phyloP scores from a whole-genome alignment of 2,329 filamentous ascomycete genomes.

The Xylaria sp. region DNA sequence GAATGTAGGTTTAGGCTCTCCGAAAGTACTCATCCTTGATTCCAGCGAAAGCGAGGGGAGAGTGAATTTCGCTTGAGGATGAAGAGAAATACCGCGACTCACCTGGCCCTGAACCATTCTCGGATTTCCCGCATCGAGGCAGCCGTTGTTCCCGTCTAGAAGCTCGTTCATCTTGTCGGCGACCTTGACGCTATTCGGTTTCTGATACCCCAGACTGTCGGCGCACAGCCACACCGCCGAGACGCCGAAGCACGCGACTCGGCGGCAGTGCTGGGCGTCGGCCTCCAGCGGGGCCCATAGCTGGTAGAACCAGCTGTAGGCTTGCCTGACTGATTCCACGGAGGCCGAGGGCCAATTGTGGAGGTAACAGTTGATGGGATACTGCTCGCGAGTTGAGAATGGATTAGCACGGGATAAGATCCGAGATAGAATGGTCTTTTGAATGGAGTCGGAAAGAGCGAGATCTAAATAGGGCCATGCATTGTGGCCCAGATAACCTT shows the following conservation, averaged over 20 bases:
- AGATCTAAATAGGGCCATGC: background rate
- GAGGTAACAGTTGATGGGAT: slow-evolving; percentile 35
- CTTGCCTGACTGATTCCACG: slow-evolving; percentile 32
- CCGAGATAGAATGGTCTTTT: background rate
- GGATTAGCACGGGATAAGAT: background rate
- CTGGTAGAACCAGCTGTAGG: slow-evolving; percentile 35
- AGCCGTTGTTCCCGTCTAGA: slow-evolving; percentile 31
- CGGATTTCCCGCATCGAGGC: slow-evolving; percentile 26
- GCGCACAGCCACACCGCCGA: slow-evolving; percentile 36
- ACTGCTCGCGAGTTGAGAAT: slow-evolving; percentile 3
- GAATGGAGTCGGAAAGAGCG: no score
- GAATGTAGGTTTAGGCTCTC: no score
- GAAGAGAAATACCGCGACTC: background rate
- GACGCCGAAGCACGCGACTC: slow-evolving; percentile 26
- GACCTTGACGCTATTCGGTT: slow-evolving; percentile 27
- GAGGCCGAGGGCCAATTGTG: slow-evolving; percentile 34
- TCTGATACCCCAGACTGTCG: slow-evolving; percentile 25
- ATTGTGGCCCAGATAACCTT: no score
- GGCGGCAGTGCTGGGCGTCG: slow-evolving; percentile 29
- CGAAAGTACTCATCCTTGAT: no score
- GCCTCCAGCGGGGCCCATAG: slow-evolving; percentile 29
- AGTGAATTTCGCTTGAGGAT: background rate
- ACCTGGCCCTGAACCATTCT: slow-evolving; percentile 34
- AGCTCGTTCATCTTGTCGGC: slow-evolving; percentile 36
- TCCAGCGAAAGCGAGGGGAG: background rate